A percentile compares a stretch with the other conserved stretches of the same genome.
phyloP scores from a whole-genome alignment of 1,284 basidiomycete species.

The Ustilago hordei region DNA sequence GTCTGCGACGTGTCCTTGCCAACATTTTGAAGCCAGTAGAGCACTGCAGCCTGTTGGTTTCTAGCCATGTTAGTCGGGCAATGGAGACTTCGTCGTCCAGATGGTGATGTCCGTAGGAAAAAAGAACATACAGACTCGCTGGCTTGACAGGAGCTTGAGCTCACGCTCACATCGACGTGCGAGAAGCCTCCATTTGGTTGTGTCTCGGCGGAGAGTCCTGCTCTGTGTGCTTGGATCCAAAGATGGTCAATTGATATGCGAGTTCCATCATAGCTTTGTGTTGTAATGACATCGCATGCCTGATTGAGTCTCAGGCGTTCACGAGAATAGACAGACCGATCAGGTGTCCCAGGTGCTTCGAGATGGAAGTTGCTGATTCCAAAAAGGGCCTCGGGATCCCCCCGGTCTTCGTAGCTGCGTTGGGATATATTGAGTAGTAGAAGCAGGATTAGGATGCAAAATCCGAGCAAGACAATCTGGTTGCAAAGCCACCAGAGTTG shows the following conservation, averaged over 20 bases:
- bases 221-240: background rate
- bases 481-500: slow-evolving; percentile 13
- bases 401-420: background rate
- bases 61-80: background rate
- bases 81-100: background rate
- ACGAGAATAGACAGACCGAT: background rate
- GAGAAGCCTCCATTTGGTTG: background rate
- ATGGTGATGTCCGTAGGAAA: background rate
- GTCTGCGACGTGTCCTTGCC: background rate
- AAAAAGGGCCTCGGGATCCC: background rate
- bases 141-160: background rate
- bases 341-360: background rate
- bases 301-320: background rate
- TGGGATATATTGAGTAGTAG: background rate
- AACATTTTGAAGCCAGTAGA: slow-evolving; percentile 12
- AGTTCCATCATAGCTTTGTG: background rate
- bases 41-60: background rate
- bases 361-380: background rate
- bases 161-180: background rate
- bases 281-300: background rate
- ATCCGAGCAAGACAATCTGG: background rate
- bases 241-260: background rate
- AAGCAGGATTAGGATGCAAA: slow-evolving; percentile 1
- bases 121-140: background rate
- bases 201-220: background rate